Conservation (phyloP, 2,329 filamentous ascomycete genomes). For the Lecanicillium sp. region DNA sequence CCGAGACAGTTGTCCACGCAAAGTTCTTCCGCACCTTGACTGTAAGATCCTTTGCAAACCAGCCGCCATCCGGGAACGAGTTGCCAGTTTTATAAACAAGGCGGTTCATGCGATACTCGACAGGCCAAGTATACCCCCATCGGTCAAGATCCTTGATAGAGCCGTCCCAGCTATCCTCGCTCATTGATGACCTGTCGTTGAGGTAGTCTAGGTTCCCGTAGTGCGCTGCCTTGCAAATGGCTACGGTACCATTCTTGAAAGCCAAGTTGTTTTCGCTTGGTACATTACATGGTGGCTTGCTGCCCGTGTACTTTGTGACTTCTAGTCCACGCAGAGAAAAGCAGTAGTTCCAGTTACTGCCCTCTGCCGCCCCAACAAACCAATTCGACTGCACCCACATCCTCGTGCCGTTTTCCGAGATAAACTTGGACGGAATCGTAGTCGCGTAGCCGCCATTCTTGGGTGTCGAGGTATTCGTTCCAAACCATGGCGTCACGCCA, state of each 20-base stretch:
- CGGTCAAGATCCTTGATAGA: conserved; percentile 6
- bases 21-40: conserved; percentile 4
- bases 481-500: conserved; percentile 7
- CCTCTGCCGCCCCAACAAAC: conserved; percentile 5
- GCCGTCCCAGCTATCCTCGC: conserved; percentile 8
- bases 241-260: neutral
- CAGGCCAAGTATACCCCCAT: conserved; percentile 7
- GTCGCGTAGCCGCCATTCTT: conserved; percentile 7
- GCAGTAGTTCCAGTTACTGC: conserved; percentile 6
- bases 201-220: conserved; percentile 6
- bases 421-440: conserved; percentile 7
- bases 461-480: conserved; percentile 3
- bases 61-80: conserved; percentile 4
- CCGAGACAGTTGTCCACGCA: neutral
- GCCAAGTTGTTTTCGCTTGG: conserved; percentile 1
- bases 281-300: neutral
- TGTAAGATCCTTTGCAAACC: conserved; percentile 3
- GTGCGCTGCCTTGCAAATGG: conserved; percentile 6
- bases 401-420: conserved; percentile 3
- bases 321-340: conserved; percentile 2
- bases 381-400: conserved; percentile 8
- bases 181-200: conserved; percentile 1
- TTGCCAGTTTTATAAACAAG: conserved; percentile 4
- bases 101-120: conserved; percentile 4
- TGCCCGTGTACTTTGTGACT: conserved; percentile 1